A percentile compares a stretch with the other conserved stretches of the same genome.
These are phyloP conservation scores for Violaceomyces palustris DNA, from an alignment of 1,284 basidiomycete genomes.

Conservation along the genomic window DNA sequence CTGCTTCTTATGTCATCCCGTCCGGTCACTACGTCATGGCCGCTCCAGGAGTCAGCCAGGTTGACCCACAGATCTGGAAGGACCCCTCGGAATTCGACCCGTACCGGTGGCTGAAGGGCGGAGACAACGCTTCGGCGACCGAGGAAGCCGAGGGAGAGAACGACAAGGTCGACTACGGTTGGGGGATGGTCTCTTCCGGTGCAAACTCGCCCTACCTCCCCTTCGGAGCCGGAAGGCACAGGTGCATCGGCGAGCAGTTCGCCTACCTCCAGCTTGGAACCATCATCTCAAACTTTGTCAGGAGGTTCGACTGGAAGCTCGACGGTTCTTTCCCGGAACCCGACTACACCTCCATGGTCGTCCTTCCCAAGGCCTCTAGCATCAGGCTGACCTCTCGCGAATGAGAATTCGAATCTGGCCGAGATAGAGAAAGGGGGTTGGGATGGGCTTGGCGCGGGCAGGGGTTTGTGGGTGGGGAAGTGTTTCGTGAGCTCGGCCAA, in stretches of 20 bases:
- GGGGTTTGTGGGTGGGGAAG: no score
- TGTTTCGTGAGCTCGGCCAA: no score
- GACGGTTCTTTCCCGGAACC: conserved; percentile 65
- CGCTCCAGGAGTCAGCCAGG: conserved; percentile 79
- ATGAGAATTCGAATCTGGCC: no score
- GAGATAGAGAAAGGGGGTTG: no score
- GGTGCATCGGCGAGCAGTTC: conserved; percentile 95
- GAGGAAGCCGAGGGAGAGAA: conserved; percentile 67
- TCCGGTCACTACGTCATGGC: conserved; percentile 88
- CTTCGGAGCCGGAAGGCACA: conserved; percentile 83
- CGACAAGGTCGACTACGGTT: conserved; percentile 92
- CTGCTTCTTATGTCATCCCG: conserved; percentile 71
- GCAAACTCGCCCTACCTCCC: conserved; percentile 68
- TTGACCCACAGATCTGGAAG: conserved; percentile 78
- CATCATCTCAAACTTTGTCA: conserved; percentile 73
- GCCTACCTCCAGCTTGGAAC: conserved; percentile 90
- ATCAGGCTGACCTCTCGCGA: conserved; percentile 9
- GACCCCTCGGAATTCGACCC: conserved; percentile 65
- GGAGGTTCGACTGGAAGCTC: conserved; percentile 70
- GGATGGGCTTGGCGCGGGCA: no score
- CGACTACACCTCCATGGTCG: conserved; percentile 78
- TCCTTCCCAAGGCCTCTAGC: conserved; percentile 58
- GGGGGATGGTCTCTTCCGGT: conserved; percentile 64
- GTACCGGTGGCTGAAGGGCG: conserved; percentile 74
- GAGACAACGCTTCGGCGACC: conserved; percentile 64